These are phyloP conservation scores for Verticillium alfalfae DNA, from an alignment of 2,329 filamentous ascomycete species.

Conservation along the genomic window DNA sequence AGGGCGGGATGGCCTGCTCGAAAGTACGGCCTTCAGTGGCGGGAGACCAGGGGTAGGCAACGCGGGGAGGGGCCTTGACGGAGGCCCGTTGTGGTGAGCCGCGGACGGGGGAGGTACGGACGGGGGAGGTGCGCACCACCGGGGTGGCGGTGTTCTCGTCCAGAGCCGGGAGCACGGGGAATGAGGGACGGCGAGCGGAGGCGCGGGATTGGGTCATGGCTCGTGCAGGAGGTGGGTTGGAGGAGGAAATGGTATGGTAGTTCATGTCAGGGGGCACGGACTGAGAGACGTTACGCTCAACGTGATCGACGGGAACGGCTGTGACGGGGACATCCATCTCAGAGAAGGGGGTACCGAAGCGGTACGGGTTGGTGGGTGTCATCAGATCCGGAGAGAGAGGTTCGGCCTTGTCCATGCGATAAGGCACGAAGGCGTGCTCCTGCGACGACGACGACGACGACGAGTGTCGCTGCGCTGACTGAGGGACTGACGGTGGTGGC, in stretches of 20 bases:
- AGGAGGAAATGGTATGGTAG: conserved; percentile 47
- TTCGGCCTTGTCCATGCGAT: conserved; percentile 46
- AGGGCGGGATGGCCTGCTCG: conserved; percentile 38
- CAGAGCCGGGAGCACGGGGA: conserved; percentile 63
- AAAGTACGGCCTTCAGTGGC: conserved; percentile 21
- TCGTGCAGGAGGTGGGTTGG: conserved; percentile 28
- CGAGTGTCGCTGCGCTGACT: conserved; percentile 16
- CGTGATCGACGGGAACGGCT: conserved; percentile 62
- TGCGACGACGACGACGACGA: conserved; percentile 12
- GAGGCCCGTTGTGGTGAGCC: not conserved
- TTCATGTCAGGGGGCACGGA: conserved; percentile 94
- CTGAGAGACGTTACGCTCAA: conserved; percentile 75
- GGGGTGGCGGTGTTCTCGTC: conserved; percentile 55
- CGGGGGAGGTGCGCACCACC: conserved; percentile 24
- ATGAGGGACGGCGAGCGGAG: conserved; percentile 60
- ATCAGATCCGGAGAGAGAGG: conserved; percentile 50
- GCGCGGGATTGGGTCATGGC: conserved; percentile 45
- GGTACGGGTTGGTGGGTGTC: conserved; percentile 59
- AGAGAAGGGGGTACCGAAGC: conserved; percentile 81
- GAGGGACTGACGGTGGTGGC: conserved; percentile 4
- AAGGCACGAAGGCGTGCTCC: conserved; percentile 34
- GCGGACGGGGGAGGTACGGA: not conserved
- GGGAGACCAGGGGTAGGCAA: conserved; percentile 51
- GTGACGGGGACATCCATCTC: conserved; percentile 86
- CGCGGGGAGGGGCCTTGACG: conserved; percentile 47